phyloP scores from a whole-genome alignment of 2,329 filamentous ascomycete genomes.

The Sclerotinia minor region DNA sequence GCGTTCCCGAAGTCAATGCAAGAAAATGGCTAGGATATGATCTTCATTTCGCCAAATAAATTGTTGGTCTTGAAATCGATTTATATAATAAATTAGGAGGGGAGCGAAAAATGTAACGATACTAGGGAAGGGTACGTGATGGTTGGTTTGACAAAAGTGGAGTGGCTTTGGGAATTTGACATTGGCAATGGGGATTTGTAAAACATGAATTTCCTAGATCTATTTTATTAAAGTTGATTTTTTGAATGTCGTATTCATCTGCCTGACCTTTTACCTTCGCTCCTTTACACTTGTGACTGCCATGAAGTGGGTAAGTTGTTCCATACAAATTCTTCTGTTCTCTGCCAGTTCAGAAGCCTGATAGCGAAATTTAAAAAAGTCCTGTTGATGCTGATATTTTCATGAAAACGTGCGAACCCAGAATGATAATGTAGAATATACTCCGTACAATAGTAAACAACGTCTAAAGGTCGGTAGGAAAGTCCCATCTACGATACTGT shows the following conservation, averaged over 20 bases:
- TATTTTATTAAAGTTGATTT: not conserved
- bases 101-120: slow-evolving; percentile 4
- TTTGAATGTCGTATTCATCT: not conserved
- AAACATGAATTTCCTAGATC: slow-evolving; percentile 10
- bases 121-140: slow-evolving; percentile 1
- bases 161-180: slow-evolving; percentile 7
- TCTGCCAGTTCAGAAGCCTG: no score
- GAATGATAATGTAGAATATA: no score
- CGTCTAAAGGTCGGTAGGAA: no score
- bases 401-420: no score
- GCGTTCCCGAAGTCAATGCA: slow-evolving; percentile 72
- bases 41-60: slow-evolving; percentile 93
- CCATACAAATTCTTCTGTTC: no score
- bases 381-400: no score
- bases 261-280: not conserved
- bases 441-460: no score
- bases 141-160: not conserved
- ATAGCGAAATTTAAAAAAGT: no score
- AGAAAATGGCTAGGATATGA: slow-evolving; percentile 98
- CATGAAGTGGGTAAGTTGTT: not conserved
- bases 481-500: no score
- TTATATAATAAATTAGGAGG: not conserved
- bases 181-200: slow-evolving; percentile 2
- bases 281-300: not conserved
- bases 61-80: not conserved